phyloP scores from a whole-genome alignment of 139 green algal genomes.

The Mesotaenium endlicherianum region DNA sequence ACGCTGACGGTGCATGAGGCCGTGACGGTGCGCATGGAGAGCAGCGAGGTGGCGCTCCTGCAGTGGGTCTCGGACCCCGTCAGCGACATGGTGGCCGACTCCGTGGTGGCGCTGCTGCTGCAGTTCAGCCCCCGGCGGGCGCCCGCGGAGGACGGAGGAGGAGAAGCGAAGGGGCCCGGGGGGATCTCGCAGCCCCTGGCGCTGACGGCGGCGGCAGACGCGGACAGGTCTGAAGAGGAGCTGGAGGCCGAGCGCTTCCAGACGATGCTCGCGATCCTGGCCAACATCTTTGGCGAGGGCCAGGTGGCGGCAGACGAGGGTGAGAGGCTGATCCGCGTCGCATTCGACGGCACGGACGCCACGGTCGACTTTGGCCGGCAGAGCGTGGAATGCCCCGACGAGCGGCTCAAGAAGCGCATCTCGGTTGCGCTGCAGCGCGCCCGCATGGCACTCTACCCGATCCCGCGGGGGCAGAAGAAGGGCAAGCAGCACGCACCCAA shows the following conservation, averaged over 20 bases:
- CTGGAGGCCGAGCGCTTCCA: not conserved
- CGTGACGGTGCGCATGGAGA: conserved; percentile 45
- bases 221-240: not conserved
- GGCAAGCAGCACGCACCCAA: no score
- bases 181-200: no score
- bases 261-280: not conserved
- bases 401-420: conserved; percentile 31
- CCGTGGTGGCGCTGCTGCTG: conserved; percentile 84
- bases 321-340: conserved; percentile 5
- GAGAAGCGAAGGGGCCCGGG: no score
- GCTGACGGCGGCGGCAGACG: no score
- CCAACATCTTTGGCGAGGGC: not conserved
- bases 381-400: conserved; percentile 35
- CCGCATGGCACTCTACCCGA: conserved; percentile 33
- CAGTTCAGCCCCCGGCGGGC: no score
- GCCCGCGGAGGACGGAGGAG: no score
- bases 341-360: not conserved
- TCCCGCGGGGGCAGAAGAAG: no score
- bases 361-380: conserved; percentile 3
- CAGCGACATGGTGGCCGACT: conserved; percentile 88
- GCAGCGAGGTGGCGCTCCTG: conserved; percentile 67
- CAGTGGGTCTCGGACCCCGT: conserved; percentile 85
- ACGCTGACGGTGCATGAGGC: conserved; percentile 38
- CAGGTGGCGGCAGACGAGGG: not conserved
- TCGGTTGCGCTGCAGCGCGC: conserved; percentile 33